Conservation (phyloP, 257 asterid species). For the Plantago ovata region DNA sequence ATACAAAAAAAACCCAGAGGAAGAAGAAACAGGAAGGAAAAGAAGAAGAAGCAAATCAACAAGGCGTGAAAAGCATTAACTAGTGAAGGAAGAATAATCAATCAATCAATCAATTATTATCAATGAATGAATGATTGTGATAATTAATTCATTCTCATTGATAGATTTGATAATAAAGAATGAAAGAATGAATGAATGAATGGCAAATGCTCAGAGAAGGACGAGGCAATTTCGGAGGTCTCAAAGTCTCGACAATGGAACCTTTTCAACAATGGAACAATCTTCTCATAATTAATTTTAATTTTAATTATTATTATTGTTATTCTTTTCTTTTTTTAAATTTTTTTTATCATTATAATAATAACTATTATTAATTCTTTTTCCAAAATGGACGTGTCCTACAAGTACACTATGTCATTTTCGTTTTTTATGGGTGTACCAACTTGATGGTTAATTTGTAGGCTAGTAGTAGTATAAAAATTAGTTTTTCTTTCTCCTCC, state of each 20-base stretch:
- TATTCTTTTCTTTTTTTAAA: too few relatives aligned
- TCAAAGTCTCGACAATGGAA: constrained; percentile 26
- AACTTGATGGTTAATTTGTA: too few relatives aligned
- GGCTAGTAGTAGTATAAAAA: too few relatives aligned
- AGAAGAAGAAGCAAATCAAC: constrained; percentile 28
- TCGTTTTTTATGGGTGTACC: too few relatives aligned
- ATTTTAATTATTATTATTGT: too few relatives aligned
- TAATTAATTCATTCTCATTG: background rate
- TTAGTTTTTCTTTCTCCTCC: too few relatives aligned
- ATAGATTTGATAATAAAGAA: too few relatives aligned
- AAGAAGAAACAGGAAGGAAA: constrained; percentile 19
- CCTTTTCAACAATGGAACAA: background rate
- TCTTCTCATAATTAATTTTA: too few relatives aligned
- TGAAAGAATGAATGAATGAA: background rate
- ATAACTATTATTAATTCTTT: too few relatives aligned
- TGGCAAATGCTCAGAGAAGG: constrained; percentile 10
- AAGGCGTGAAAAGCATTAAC: constrained; percentile 28
- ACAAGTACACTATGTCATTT: too few relatives aligned
- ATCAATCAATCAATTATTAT: background rate
- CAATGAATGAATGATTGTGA: background rate
- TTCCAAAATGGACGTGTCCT: too few relatives aligned
- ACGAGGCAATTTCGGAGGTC: constrained; percentile 45
- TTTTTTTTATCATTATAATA: too few relatives aligned
- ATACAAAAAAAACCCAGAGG: constrained; percentile 29
- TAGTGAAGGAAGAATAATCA: constrained; percentile 1